Evolutionary conservation across 1,284 basidiomycete genomes (phyloP).

Genomic region (Xerocomus cyaneibrunnescens): DNA sequence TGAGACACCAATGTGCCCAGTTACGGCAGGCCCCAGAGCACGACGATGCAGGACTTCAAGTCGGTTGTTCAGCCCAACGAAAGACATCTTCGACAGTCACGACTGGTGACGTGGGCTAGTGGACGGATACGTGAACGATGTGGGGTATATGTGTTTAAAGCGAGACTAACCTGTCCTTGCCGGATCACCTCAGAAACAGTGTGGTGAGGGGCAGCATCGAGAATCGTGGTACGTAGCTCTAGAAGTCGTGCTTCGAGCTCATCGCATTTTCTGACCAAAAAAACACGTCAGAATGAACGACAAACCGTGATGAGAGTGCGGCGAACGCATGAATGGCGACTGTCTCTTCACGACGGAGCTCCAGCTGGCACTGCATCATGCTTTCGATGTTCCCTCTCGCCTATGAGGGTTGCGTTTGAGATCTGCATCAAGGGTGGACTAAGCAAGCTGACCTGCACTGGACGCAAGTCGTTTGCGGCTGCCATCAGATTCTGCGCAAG

Average conservation of each 20-base stretch:
- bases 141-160: background rate
- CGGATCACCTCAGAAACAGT: conserved; percentile 1
- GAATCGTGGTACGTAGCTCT: conserved; percentile 43
- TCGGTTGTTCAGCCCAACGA: conserved; percentile 62
- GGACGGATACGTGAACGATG: background rate
- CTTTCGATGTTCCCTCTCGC: conserved; percentile 69
- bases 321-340: conserved; percentile 59
- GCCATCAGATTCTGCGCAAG: conserved; percentile 81
- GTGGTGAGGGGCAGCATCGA: conserved; percentile 13
- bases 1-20: no score
- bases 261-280: conserved; percentile 60
- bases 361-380: conserved; percentile 74
- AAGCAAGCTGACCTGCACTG: conserved; percentile 58
- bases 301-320: background rate
- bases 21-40: no score
- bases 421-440: background rate
- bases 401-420: conserved; percentile 35
- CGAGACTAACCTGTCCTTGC: conserved; percentile 17
- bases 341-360: conserved; percentile 68
- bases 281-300: conserved; percentile 7
- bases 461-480: conserved; percentile 77
- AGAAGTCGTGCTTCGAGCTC: conserved; percentile 59
- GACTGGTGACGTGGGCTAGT: conserved; percentile 11
- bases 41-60: no score
- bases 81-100: conserved; percentile 46